Base-by-base conservation (phyloP, 495 filamentous ascomycete species). In the Daldinia childiae region DNA sequence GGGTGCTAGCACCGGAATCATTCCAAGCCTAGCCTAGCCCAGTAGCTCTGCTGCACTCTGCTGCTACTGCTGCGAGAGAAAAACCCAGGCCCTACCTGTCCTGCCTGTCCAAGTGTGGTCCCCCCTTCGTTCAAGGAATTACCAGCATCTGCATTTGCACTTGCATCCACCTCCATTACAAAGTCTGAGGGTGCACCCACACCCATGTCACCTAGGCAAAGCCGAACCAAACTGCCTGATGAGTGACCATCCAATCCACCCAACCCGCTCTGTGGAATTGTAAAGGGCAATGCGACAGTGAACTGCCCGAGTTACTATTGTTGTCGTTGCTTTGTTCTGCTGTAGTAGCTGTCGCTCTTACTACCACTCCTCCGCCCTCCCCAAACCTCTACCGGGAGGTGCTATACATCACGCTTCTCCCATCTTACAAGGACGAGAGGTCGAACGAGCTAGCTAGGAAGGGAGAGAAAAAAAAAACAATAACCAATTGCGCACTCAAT, bases 171-270 rank as follows among this genome's bases (percentile, higher is more conserved):
- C 64, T 65, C 70, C 65, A 73, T 66, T 73, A 73, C 65, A 69
- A 65, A 73, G 61, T 50, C 66, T 69, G 56, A 73, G 65, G 64
- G 29, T 58, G 58, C 65, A 68, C 60, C 66, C 72, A 67, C 66
- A 74, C 67, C 72, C 72, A 74, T 74, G 72, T 71, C 68, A 50
- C 61, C 62, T 26, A 71, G 57, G 36, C 71, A 64, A 64, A 74
- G 72, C 72, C 72, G 72, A 74, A 61, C 72, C 72, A 74, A 71
- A 74, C 66, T 73, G 66, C 66, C 72, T 70, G 72, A 68, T 65
- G 66, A 71, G 58, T 74, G 71, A 66, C 62, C 67, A 64, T 70
- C 58, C 71, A 70, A 72, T 68, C 69, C 69, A 73, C 69, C 50
- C 59, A 41, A 61, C 55, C 68, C 50, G 62, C 62, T 57, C 58